Evolutionary conservation across 2,329 filamentous ascomycete species (phyloP).

Genomic region (Trichoderma breve): DNA sequence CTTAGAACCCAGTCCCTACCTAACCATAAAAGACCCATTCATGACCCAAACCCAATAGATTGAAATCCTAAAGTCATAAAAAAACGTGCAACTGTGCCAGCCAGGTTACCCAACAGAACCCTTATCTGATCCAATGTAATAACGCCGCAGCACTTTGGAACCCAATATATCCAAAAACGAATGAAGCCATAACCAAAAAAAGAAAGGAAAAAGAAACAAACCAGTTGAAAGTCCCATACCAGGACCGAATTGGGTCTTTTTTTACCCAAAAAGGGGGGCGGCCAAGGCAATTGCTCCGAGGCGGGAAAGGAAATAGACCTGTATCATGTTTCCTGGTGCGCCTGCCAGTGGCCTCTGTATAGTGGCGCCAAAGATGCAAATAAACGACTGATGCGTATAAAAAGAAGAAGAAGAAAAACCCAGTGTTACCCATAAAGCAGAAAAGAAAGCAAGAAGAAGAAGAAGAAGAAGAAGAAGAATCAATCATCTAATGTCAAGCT

Average conservation of each 20-base stretch:
- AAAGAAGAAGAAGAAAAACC: background rate
- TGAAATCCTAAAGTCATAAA: background rate
- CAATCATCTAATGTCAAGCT: conserved; percentile 62
- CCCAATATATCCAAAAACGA: background rate
- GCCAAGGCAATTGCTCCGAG: conserved; percentile 1
- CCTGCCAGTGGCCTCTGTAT: conserved; percentile 7
- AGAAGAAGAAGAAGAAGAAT: background rate
- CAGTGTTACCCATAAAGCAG: background rate
- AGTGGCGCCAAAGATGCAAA: background rate
- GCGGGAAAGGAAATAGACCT: conserved; percentile 1
- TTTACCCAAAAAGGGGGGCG: background rate
- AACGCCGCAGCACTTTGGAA: background rate
- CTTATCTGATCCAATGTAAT: background rate
- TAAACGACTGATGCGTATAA: background rate
- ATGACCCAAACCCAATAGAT: background rate
- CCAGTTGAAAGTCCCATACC: background rate
- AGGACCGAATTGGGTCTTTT: background rate
- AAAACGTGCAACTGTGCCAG: background rate
- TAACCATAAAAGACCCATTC: conserved; percentile 2
- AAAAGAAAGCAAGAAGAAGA: background rate
- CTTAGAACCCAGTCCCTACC: background rate
- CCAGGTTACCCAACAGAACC: background rate
- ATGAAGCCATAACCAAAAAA: background rate
- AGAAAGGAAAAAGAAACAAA: background rate
- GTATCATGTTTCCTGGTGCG: conserved; percentile 18